These are phyloP conservation scores for Physcomitrellopsis africana DNA, from an alignment of 225 moss, liverwort and hornwort genomes.

Conservation along the genomic window DNA sequence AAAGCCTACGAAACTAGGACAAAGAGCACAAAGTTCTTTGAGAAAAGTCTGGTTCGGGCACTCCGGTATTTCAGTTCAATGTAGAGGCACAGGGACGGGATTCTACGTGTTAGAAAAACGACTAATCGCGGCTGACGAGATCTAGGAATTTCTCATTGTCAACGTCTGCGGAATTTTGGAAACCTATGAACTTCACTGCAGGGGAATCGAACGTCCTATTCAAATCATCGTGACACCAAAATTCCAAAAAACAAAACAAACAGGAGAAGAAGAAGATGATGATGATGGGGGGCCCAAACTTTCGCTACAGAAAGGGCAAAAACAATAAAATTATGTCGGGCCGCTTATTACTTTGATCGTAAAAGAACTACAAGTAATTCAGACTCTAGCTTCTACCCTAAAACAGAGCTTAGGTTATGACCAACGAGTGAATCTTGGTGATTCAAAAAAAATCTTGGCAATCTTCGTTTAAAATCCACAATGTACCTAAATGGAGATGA, in stretches of 20 bases:
- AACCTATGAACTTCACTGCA: not conserved
- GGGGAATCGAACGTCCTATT: not conserved
- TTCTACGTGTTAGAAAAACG: constrained; percentile 7
- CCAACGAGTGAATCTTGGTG: not conserved
- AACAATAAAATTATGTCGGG: not conserved
- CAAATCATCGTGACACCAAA: not conserved
- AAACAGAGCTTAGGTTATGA: constrained; percentile 20
- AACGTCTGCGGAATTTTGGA: constrained; percentile 7
- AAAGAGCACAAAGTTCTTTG: not conserved
- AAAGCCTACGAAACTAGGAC: not conserved
- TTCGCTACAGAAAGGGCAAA: not conserved
- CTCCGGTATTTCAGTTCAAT: not conserved
- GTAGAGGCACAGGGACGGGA: constrained; percentile 3
- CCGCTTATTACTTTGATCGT: not conserved
- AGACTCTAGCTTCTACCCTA: constrained; percentile 15
- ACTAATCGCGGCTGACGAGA: not conserved
- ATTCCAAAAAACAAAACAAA: too few species aligned
- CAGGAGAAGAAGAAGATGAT: too few species aligned
- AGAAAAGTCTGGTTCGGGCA: not conserved
- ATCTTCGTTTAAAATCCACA: not conserved
- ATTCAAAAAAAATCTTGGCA: constrained; percentile 5
- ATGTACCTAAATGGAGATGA: not conserved
- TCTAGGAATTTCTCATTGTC: not conserved
- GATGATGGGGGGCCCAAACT: not conserved
- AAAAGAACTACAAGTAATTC: constrained; percentile 6